Conservation (phyloP, 352 stramenopile genomes). For the Saprolegnia diclina region DNA sequence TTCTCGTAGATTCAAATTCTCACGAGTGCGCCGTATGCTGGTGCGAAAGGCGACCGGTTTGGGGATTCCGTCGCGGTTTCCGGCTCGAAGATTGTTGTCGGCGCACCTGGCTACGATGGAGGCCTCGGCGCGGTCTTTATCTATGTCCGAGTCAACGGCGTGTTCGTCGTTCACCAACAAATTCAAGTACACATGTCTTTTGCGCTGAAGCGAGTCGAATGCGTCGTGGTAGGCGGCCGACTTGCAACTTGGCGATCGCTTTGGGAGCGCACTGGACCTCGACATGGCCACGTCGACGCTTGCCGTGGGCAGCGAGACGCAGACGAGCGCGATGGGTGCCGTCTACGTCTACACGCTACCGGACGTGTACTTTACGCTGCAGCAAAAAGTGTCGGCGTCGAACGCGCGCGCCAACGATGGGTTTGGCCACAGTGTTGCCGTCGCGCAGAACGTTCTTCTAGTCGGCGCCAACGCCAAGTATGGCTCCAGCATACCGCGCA, state of each 20-base stretch:
- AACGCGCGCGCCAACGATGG: constrained; percentile 55
- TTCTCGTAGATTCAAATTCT: constrained; percentile 49
- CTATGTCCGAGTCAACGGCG: constrained; percentile 53
- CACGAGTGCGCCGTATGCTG: constrained; percentile 42
- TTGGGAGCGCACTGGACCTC: constrained; percentile 59
- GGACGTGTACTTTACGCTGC: constrained; percentile 65
- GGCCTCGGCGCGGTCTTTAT: constrained; percentile 64
- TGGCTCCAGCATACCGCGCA: constrained; percentile 40
- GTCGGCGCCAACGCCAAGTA: constrained; percentile 55
- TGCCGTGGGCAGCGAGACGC: constrained; percentile 50
- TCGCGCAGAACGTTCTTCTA: constrained; percentile 65
- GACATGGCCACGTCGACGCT: constrained; percentile 71
- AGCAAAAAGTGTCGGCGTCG: constrained; percentile 60
- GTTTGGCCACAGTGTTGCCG: constrained; percentile 63
- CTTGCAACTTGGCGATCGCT: constrained; percentile 48
- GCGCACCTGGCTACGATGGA: constrained; percentile 55
- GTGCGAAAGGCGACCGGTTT: constrained; percentile 52
- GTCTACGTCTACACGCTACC: constrained; percentile 37
- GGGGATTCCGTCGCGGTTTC: constrained; percentile 45
- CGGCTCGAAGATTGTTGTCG: constrained; percentile 49
- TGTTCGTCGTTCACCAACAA: constrained; percentile 59
- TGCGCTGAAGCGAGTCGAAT: neutral
- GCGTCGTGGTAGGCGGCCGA: constrained; percentile 28
- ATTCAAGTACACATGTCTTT: constrained; percentile 34
- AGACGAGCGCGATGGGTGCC: constrained; percentile 40